These are phyloP conservation scores for Xylariaceae sp. DNA, from an alignment of 2,329 filamentous ascomycete genomes.

Conservation along the genomic window DNA sequence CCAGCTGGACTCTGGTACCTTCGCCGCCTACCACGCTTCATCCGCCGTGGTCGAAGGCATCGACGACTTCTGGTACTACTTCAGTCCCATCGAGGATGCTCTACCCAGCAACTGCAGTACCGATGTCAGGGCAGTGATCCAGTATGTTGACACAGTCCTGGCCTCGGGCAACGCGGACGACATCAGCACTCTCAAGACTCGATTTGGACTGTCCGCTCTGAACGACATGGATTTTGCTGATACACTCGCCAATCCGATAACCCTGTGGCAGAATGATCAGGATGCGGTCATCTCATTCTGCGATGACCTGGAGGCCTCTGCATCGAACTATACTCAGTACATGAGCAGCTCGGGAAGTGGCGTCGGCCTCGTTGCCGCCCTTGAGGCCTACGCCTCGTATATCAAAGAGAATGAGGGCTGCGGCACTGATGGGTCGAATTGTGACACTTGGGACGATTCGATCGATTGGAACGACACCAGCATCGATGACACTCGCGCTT, in stretches of 20 bases:
- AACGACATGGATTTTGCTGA: constrained; percentile 36
- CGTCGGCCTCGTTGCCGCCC: constrained; percentile 29
- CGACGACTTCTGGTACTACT: constrained; percentile 44
- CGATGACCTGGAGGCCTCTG: constrained; percentile 24
- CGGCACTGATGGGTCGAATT: constrained; percentile 33
- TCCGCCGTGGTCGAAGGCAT: constrained; percentile 45
- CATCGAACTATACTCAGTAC: constrained; percentile 5
- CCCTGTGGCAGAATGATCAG: constrained; percentile 32
- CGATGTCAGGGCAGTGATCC: constrained; percentile 40
- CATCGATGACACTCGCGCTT: constrained; percentile 32
- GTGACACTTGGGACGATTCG: constrained; percentile 33
- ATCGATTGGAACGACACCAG: constrained; percentile 34
- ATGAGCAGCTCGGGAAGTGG: constrained; percentile 31
- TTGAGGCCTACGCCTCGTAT: constrained; percentile 38
- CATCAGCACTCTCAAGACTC: constrained; percentile 33
- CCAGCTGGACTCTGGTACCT: constrained; percentile 33
- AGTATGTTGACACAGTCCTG: constrained; percentile 40
- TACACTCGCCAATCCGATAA: constrained; percentile 36
- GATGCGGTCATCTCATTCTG: constrained; percentile 33
- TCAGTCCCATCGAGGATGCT: constrained; percentile 40
- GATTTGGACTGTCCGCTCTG: constrained; percentile 33
- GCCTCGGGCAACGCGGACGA: constrained; percentile 30
- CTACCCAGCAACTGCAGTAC: constrained; percentile 42
- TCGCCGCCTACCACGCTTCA: constrained; percentile 47
- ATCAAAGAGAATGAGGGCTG: constrained; percentile 30